Evolutionary conservation across 768 basidiomycete species (phyloP), one percentile per base, ranked within the genome.

Genomic region (Tephrocybe sp.): DNA sequence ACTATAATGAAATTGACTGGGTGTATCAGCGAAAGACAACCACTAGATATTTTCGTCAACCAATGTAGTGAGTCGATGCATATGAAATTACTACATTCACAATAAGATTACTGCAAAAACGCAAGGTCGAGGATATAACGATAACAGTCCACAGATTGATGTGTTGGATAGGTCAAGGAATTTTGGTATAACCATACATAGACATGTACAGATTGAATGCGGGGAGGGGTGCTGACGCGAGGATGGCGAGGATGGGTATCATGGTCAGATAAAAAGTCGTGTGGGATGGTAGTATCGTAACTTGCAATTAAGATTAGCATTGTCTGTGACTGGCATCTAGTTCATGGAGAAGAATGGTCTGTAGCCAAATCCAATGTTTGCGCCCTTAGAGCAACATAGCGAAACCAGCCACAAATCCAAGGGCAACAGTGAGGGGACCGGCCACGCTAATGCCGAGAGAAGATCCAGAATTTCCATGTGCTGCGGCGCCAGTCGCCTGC

Each of bases 401-500:
- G 26, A 58, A 48, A n/a, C 58, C 57, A 45, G 59, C 61, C 32
- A 50, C 54, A 37, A 59, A 38, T 41, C 56, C 58, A 23, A 53
- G 53, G 23, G 56, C 40, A 17, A 47, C 39, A 25, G 55, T 46
- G 12, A 57, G 38, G 20, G 59, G 45, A n/a, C 42, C 52, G 20
- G 53, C 36, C 5, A 51, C 10, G 24, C 45, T 23, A 11, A 54
- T 2, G 21, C 42, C 54, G 18, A 53, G 26, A 21, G 57, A 49
- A 20, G 41, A 37, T 4, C 48, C 55, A 24, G 51, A 41, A 37
- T 45, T 57, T 18, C 42, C 48, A 1, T 26, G 7, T 1, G 15
- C 45, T n/a, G 50, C 38, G 20, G 24, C 36, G 25, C 41, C 61
- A 14, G 69, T 70, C 17, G 65, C 60, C 47, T 69, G 61, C 3